Evolutionary conservation across 2,329 filamentous ascomycete genomes (phyloP).

Genomic region (Epicoccum nigrum): DNA sequence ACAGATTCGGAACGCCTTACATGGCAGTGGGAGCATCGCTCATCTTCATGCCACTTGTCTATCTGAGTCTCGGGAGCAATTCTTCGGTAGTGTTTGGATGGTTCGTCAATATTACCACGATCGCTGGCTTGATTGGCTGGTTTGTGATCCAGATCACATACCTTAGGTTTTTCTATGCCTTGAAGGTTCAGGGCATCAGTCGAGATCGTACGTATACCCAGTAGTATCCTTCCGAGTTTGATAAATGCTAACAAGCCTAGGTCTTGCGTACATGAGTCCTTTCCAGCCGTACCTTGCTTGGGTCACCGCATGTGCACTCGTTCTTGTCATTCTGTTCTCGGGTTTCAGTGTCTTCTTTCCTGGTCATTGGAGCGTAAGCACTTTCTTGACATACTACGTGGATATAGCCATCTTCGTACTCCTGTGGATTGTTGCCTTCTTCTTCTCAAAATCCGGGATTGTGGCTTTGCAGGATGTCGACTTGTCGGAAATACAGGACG

Average conservation of each 20-base stretch:
- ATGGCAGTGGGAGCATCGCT: conserved; percentile 68
- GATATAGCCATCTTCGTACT: conserved; percentile 22
- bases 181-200: conserved; percentile 55
- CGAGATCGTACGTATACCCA: background rate
- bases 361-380: conserved; percentile 60
- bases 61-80: conserved; percentile 55
- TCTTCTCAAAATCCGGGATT: background rate
- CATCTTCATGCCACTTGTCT: conserved; percentile 61
- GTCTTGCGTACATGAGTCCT: conserved; percentile 1
- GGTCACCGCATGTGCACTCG: conserved; percentile 54
- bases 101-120: conserved; percentile 70
- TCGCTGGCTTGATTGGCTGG: conserved; percentile 58
- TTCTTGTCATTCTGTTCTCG: conserved; percentile 71
- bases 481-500: background rate
- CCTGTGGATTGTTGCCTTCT: background rate
- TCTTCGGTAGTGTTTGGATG: conserved; percentile 62
- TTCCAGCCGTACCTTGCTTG: conserved; percentile 9
- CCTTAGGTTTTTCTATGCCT: conserved; percentile 42
- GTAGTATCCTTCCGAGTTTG: background rate
- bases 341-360: conserved; percentile 76
- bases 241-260: conserved; percentile 9
- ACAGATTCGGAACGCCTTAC: conserved; percentile 71
- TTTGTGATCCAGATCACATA: conserved; percentile 59
- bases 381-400: conserved; percentile 60
- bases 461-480: background rate